These are phyloP conservation scores for Colletotrichum scovillei DNA, from an alignment of 2,329 filamentous ascomycete genomes.

Conservation along the genomic window DNA sequence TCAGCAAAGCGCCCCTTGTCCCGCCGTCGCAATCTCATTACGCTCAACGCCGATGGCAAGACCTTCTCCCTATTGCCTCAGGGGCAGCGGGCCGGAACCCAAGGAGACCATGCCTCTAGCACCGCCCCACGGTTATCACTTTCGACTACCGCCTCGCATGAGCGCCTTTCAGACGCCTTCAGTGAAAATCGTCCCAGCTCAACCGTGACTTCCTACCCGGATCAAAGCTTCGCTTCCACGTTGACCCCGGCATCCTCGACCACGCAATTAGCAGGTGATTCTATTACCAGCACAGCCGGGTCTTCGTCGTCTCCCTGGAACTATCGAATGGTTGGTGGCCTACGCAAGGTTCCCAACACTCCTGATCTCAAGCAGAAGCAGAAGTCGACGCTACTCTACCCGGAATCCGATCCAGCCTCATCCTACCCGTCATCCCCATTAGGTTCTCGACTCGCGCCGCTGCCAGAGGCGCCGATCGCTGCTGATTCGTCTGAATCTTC, in stretches of 20 bases:
- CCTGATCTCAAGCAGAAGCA: slow-evolving; percentile 57
- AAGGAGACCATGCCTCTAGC: slow-evolving; percentile 39
- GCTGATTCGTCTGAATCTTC: slow-evolving; percentile 4
- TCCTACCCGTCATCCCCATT: slow-evolving; percentile 36
- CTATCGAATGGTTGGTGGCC: slow-evolving; percentile 64
- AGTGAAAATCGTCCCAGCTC: slow-evolving; percentile 61
- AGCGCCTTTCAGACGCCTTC: slow-evolving; percentile 58
- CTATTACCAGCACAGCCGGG: slow-evolving; percentile 36
- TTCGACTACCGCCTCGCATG: slow-evolving; percentile 62
- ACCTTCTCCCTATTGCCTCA: slow-evolving; percentile 65
- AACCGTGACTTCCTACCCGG: slow-evolving; percentile 59
- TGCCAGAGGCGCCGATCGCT: slow-evolving; percentile 41
- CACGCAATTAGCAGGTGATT: slow-evolving; percentile 49
- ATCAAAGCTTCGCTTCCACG: slow-evolving; percentile 53
- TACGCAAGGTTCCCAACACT: slow-evolving; percentile 63
- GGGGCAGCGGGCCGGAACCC: slow-evolving; percentile 17
- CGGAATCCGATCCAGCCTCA: slow-evolving; percentile 15
- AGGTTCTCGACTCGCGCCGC: slow-evolving; percentile 45
- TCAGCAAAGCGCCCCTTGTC: slow-evolving; percentile 47
- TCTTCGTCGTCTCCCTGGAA: slow-evolving; percentile 58
- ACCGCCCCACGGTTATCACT: slow-evolving; percentile 57
- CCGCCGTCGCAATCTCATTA: slow-evolving; percentile 58
- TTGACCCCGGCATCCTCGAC: slow-evolving; percentile 47
- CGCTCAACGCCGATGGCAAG: slow-evolving; percentile 64
- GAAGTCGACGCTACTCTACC: slow-evolving; percentile 34